Evolutionary conservation across 805 yeast species (phyloP).

Genomic region (Pichia nanzhaoensis): DNA sequence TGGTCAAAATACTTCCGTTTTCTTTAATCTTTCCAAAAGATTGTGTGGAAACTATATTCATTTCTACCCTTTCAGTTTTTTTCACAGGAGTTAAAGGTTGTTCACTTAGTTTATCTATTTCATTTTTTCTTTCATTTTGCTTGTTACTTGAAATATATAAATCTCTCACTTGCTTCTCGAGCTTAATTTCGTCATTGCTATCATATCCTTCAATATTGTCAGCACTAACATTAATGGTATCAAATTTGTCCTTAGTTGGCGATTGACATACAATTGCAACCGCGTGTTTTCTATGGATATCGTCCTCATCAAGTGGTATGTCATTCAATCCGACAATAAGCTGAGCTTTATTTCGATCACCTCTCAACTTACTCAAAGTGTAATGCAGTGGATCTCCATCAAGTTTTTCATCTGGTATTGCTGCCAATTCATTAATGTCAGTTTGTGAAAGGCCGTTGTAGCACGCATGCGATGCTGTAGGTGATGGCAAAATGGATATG

Average conservation of each 20-base stretch:
- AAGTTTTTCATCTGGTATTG: constrained; percentile 72
- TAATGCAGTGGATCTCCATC: constrained; percentile 65
- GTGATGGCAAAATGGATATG: constrained; percentile 29
- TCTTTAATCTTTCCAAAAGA: constrained; percentile 1
- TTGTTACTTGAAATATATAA: constrained; percentile 23
- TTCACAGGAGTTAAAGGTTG: background rate
- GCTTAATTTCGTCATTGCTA: constrained; percentile 25
- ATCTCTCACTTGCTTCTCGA: constrained; percentile 31
- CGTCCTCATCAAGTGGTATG: constrained; percentile 2
- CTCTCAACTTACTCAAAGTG: constrained; percentile 76
- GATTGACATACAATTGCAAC: constrained; percentile 16
- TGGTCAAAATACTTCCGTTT: constrained; percentile 10
- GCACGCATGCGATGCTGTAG: constrained; percentile 30
- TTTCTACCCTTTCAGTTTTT: constrained; percentile 8
- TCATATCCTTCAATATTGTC: constrained; percentile 14
- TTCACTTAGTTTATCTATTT: background rate
- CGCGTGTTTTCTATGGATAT: constrained; percentile 15
- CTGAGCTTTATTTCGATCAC: constrained; percentile 32
- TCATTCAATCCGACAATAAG: constrained; percentile 26
- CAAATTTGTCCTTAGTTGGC: constrained; percentile 7
- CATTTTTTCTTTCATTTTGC: constrained; percentile 15
- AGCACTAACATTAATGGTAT: constrained; percentile 14
- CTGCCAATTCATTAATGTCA: constrained; percentile 70
- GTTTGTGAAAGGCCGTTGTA: constrained; percentile 46
- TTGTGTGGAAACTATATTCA: constrained; percentile 12